Percentiles rank a stretch among this genome's conserved stretches.
phyloP scores from a whole-genome alignment of 495 filamentous ascomycete genomes.

The Rhypophila decipiens region DNA sequence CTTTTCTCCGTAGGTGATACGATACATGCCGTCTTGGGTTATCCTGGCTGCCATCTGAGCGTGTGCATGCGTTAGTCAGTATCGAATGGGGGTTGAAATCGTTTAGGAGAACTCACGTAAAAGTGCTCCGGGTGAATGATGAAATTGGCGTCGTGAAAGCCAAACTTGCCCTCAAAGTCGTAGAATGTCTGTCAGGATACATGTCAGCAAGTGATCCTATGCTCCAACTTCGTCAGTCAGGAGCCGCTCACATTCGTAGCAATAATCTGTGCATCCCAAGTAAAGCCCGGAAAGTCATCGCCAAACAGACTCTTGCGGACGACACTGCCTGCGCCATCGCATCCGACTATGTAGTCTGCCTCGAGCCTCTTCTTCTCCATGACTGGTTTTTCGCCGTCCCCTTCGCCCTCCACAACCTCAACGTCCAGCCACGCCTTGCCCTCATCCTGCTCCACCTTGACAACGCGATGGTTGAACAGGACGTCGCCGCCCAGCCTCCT shows the following conservation, averaged over 20 bases:
- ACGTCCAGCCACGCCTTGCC: constrained; percentile 45
- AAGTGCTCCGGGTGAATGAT: constrained; percentile 54
- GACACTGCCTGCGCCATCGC: constrained; percentile 53
- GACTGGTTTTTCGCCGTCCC: too few relatives aligned
- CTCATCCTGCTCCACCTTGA: constrained; percentile 44
- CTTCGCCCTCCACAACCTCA: constrained; percentile 38
- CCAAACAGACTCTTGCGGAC: constrained; percentile 52
- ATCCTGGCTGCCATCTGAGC: constrained; percentile 52
- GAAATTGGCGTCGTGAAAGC: constrained; percentile 52
- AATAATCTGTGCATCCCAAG: constrained; percentile 52
- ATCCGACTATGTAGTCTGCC: constrained; percentile 53
- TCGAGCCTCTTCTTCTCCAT: constrained; percentile 31
- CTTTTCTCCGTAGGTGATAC: constrained; percentile 54
- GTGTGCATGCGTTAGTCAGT: background rate
- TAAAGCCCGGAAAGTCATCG: constrained; percentile 53
- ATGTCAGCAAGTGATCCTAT: background rate
- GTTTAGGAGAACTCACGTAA: constrained; percentile 27
- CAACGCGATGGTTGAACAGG: constrained; percentile 44
- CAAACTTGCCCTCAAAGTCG: constrained; percentile 45
- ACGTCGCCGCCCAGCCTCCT: constrained; percentile 37
- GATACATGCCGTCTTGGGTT: constrained; percentile 51
- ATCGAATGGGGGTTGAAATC: background rate
- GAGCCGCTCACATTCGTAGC: constrained; percentile 51
- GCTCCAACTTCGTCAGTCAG: background rate
- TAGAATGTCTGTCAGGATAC: constrained; percentile 43